These are phyloP conservation scores for Pythium brachiatum DNA, from an alignment of 352 stramenopile genomes.

Conservation along the genomic window DNA sequence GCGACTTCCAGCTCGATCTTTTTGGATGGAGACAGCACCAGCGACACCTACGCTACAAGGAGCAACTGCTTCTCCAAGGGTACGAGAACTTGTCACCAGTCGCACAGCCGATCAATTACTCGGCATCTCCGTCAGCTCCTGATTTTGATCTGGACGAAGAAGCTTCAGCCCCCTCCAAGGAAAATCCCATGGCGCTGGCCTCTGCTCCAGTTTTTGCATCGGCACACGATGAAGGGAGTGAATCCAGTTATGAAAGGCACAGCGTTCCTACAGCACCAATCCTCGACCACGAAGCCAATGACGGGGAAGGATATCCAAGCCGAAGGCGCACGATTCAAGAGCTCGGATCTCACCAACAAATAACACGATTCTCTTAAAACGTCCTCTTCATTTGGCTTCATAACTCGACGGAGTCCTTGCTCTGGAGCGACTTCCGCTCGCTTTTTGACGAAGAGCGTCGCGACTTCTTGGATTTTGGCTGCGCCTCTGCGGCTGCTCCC, in stretches of 20 bases:
- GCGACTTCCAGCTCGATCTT: conserved; percentile 8
- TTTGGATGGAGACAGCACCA: conserved; percentile 12
- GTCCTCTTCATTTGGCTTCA: too few relatives aligned
- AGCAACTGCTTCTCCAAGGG: background rate
- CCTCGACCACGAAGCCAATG: too few relatives aligned
- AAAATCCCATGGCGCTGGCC: background rate
- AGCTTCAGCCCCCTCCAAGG: background rate
- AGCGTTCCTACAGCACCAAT: too few relatives aligned
- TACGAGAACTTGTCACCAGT: conserved; percentile 10
- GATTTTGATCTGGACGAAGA: background rate
- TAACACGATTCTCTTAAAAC: too few relatives aligned
- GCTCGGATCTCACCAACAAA: too few relatives aligned
- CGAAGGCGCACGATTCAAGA: too few relatives aligned
- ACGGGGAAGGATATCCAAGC: too few relatives aligned
- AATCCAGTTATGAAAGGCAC: too few relatives aligned
- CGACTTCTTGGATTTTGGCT: conserved; percentile 11
- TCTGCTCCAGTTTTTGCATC: background rate
- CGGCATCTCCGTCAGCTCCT: background rate
- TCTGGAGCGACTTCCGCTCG: background rate
- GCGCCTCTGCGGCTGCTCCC: background rate
- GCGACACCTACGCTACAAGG: background rate
- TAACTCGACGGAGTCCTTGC: background rate
- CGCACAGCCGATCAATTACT: background rate
- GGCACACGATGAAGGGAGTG: too few relatives aligned
- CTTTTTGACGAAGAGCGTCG: background rate